Conservation (phyloP, 257 asterid genomes). For the Catharanthus roseus region DNA sequence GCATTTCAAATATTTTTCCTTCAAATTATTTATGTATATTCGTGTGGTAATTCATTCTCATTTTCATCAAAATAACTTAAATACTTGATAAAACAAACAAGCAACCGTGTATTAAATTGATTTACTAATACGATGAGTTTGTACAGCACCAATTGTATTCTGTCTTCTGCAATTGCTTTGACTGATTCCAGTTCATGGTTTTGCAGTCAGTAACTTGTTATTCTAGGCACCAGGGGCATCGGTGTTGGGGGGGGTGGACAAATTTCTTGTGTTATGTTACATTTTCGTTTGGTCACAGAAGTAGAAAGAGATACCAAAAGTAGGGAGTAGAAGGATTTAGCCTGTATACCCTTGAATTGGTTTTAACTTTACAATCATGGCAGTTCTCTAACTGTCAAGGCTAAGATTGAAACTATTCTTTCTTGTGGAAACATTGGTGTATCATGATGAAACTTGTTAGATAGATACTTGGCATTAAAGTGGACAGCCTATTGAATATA, state of each 20-base stretch:
- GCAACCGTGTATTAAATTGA: neutral
- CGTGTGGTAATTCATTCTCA: neutral
- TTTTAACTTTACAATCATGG: neutral
- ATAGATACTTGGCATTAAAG: too few species aligned
- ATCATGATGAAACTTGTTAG: neutral
- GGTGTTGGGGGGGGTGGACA: neutral
- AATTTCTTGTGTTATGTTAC: neutral
- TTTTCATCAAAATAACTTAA: neutral
- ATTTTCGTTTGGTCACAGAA: neutral
- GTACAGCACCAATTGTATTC: neutral
- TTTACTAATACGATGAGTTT: neutral
- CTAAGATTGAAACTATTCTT: neutral
- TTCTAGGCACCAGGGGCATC: neutral
- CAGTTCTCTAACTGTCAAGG: neutral
- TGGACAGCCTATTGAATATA: too few species aligned
- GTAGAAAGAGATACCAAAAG: neutral
- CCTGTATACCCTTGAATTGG: neutral
- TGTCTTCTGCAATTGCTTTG: neutral
- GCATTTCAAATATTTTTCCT: neutral
- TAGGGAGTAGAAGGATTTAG: too few species aligned
- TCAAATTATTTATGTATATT: neutral
- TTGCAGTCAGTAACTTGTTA: neutral
- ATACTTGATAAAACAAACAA: neutral
- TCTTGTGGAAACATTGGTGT: neutral
- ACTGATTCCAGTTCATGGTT: neutral